phyloP scores from a whole-genome alignment of 768 basidiomycete species.

The Coprinopsis cinerea region DNA sequence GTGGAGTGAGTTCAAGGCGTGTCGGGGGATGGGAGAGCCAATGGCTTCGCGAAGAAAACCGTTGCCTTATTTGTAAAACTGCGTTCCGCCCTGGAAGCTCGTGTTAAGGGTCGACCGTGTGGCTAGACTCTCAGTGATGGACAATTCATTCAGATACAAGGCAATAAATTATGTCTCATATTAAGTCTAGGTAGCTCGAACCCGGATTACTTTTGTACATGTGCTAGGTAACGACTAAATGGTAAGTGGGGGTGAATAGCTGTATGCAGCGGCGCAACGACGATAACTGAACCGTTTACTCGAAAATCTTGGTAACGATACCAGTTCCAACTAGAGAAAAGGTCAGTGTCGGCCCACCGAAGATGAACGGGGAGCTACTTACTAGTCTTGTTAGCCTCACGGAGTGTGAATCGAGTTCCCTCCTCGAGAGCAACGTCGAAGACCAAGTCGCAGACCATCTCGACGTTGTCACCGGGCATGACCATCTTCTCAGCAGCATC shows the following conservation, averaged over 20 bases:
- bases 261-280: too few species aligned
- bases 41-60: neutral
- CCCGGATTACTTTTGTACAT: conserved; percentile 5
- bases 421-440: conserved; percentile 87
- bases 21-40: neutral
- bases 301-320: conserved; percentile 81
- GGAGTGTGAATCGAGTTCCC: conserved; percentile 88
- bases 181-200: conserved; percentile 3
- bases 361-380: conserved; percentile 23
- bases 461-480: conserved; percentile 98
- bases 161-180: conserved; percentile 16
- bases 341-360: conserved; percentile 6
- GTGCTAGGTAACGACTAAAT: neutral
- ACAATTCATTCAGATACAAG: neutral
- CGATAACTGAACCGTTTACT: conserved; percentile 18
- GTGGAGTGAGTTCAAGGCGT: conserved; percentile 7
- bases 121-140: neutral
- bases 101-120: neutral
- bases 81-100: neutral
- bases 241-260: conserved; percentile 2
- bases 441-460: conserved; percentile 79
- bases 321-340: conserved; percentile 76
- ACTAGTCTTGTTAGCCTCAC: conserved; percentile 94
- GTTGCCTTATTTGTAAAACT: conserved; percentile 4
- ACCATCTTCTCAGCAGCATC: conserved; percentile 90